Evolutionary conservation across 768 basidiomycete genomes (phyloP).

Genomic region (Clavulina sp.): DNA sequence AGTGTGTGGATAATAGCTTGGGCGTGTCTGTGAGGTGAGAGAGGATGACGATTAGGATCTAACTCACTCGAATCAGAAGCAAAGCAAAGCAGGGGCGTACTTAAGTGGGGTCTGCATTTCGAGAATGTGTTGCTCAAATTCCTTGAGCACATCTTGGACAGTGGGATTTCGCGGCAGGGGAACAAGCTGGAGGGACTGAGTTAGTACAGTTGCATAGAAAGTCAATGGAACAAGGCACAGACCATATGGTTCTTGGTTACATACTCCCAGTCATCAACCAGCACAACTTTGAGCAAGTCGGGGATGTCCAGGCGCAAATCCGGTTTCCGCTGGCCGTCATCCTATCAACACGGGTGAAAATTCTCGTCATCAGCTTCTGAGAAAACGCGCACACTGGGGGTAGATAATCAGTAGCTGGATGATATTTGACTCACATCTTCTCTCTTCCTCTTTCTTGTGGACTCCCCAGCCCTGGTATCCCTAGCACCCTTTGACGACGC

Average conservation of each 20-base stretch:
- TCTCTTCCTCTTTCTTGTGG: constrained; percentile 51
- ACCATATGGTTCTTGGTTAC: constrained; percentile 92
- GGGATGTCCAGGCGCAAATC: constrained; percentile 86
- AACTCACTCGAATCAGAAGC: too few species aligned
- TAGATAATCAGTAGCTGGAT: constrained; percentile 10
- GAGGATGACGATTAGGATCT: neutral
- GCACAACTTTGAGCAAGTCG: constrained; percentile 68
- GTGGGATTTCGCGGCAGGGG: constrained; percentile 63
- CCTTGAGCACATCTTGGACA: constrained; percentile 55
- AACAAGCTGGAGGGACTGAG: constrained; percentile 44
- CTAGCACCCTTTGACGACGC: constrained; percentile 49
- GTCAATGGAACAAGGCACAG: constrained; percentile 8
- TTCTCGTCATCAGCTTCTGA: neutral
- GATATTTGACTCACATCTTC: constrained; percentile 66
- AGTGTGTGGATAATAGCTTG: constrained; percentile 50
- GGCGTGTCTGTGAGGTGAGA: neutral
- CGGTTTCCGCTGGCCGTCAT: constrained; percentile 59
- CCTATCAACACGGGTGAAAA: constrained; percentile 26
- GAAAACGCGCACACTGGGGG: neutral
- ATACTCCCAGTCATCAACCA: constrained; percentile 97
- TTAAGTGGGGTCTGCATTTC: constrained; percentile 17
- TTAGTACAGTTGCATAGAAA: neutral
- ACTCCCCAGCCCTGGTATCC: too few species aligned
- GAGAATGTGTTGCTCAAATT: constrained; percentile 53
- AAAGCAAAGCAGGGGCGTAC: constrained; percentile 1